Base-by-base conservation (phyloP, 2,329 filamentous ascomycete species). In the Aspergillus uvarum region DNA sequence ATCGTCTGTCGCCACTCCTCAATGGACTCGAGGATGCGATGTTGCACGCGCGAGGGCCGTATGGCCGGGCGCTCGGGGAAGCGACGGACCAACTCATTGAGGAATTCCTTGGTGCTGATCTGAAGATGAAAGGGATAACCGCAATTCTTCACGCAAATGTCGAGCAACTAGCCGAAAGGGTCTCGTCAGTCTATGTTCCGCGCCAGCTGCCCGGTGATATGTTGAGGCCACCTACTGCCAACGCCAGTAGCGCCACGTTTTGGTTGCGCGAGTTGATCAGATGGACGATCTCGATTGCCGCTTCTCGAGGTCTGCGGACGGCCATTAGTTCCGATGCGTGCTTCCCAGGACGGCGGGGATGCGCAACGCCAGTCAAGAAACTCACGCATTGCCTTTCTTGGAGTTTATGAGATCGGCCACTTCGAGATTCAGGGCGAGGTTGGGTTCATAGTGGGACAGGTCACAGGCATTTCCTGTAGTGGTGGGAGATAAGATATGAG, bases 141-240 rank as follows among this genome's bases (percentile, higher is more conserved):
- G 83, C 95, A 99, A 80, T 99, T 99, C 83, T 99, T 99, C 78
- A 98, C 95, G 78, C 95, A 98, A 65, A 98, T 98, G 76, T 99
- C 95, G 74, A 99, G 90, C 67, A 99, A 86, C 80, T 89, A 63
- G 48, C 16, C 32, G 29, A 56, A 19, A 54, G 26, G 7, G 24
- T 54, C 54, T 49, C 57, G 66, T 68, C 63, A 67, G 63, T 58
- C 59, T 56, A 59, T 58, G 59, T 47, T 14, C 44, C 42, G 44
- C 50, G 48, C 51, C 59, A 63, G 54, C 67, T 58, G 58, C 56
- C 52, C 57, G 32, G 58, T 56, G 54, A 42, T 59, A 51, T 29
- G 24, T 59, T 58, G 35, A 38, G 11, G 19, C 32, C 29, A 75
- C 82, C 64, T 81, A 87, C 84, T 70, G 83, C 88, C 72, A 98